Conservation (phyloP, 2,329 filamentous ascomycete species). For the Phialophora tarda region DNA sequence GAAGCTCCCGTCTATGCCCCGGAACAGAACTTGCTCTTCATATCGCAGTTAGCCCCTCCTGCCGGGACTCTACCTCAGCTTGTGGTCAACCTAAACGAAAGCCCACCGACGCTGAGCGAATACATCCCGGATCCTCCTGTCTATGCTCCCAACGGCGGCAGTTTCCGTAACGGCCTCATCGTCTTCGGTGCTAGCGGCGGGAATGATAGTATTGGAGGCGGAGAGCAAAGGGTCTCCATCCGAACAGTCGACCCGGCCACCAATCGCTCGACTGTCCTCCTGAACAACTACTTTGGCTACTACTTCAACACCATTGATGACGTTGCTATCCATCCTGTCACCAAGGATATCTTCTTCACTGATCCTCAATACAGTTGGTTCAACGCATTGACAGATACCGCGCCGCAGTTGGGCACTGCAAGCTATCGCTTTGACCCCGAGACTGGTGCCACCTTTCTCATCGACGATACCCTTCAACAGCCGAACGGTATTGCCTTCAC, state of each 20-base stretch:
- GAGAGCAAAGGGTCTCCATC: constrained; percentile 50
- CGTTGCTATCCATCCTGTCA: constrained; percentile 47
- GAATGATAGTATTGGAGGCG: constrained; percentile 46
- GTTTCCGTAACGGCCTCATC: constrained; percentile 48
- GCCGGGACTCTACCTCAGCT: constrained; percentile 48
- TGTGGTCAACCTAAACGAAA: constrained; percentile 51
- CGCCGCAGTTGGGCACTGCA: constrained; percentile 46
- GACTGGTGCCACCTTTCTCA: constrained; percentile 44
- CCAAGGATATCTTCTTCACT: constrained; percentile 58
- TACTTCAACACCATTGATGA: constrained; percentile 55
- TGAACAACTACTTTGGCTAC: constrained; percentile 56
- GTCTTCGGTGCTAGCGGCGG: constrained; percentile 50
- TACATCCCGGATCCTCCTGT: constrained; percentile 50
- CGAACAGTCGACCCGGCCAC: constrained; percentile 54
- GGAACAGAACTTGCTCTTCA: constrained; percentile 49
- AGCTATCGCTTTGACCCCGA: constrained; percentile 49
- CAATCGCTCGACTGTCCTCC: constrained; percentile 48
- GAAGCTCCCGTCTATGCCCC: constrained; percentile 53
- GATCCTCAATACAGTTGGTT: constrained; percentile 52
- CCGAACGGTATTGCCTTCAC: constrained; percentile 54
- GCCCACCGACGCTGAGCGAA: constrained; percentile 48
- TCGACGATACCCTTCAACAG: constrained; percentile 49
- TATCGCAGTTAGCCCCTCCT: constrained; percentile 48
- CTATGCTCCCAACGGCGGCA: constrained; percentile 53
- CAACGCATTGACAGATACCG: constrained; percentile 46